Evolutionary conservation across 2,329 filamentous ascomycete genomes (phyloP).

Genomic region (Aspergillus alliaceus): DNA sequence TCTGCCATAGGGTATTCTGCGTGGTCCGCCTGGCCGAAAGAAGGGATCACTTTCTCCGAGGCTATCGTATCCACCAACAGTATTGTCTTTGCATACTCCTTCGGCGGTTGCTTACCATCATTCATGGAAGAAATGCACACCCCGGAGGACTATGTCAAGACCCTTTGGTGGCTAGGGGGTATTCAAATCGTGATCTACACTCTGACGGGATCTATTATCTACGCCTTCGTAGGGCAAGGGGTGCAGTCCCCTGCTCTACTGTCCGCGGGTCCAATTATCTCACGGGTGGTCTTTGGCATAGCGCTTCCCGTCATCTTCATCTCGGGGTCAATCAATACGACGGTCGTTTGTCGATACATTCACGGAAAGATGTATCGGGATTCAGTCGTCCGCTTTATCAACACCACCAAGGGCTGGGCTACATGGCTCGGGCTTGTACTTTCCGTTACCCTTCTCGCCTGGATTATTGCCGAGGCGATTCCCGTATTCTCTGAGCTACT

Average conservation of each 20-base stretch:
- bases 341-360: conserved; percentile 20
- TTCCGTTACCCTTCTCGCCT: conserved; percentile 14
- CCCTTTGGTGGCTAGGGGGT: conserved; percentile 5
- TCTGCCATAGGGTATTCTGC: conserved; percentile 5
- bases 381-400: conserved; percentile 16
- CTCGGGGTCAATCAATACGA: conserved; percentile 23
- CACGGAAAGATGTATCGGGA: conserved; percentile 18
- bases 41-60: conserved; percentile 22
- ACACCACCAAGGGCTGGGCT: conserved; percentile 17
- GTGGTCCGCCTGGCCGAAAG: conserved; percentile 19
- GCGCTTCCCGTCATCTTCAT: conserved; percentile 14
- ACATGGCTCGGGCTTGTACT: conserved; percentile 18
- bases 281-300: conserved; percentile 6
- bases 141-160: conserved; percentile 5
- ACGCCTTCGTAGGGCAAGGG: conserved; percentile 27
- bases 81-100: conserved; percentile 40
- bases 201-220: conserved; percentile 18
- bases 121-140: too few relatives aligned
- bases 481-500: conserved; percentile 8
- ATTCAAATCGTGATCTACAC: conserved; percentile 11
- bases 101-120: conserved; percentile 25
- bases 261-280: conserved; percentile 18
- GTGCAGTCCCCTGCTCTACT: conserved; percentile 30
- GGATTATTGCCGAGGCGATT: conserved; percentile 21
- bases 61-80: conserved; percentile 28